Evolutionary conservation across 2,329 filamentous ascomycete genomes (phyloP).

Genomic region (Rhytidhysteron rufulum): DNA sequence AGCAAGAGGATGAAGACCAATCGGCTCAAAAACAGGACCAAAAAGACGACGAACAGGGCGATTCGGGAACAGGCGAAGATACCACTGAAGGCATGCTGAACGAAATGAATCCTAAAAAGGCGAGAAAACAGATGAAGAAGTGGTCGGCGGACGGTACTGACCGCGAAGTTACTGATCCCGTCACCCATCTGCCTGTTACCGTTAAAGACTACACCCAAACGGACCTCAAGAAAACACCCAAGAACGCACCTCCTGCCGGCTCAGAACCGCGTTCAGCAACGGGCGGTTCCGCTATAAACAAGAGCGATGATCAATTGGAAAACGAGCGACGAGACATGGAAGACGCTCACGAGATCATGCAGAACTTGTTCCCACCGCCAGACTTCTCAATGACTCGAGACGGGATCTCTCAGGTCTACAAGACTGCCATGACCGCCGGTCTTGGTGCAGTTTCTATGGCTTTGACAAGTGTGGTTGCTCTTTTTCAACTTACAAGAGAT

Average conservation of each 20-base stretch:
- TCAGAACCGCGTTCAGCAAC: slow-evolving; percentile 41
- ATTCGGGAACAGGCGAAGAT: slow-evolving; percentile 32
- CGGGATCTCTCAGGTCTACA: slow-evolving; percentile 45
- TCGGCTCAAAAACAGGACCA: slow-evolving; percentile 4
- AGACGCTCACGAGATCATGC: slow-evolving; percentile 43
- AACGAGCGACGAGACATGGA: slow-evolving; percentile 42
- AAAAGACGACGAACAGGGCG: slow-evolving; percentile 7
- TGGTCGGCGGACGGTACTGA: slow-evolving; percentile 45
- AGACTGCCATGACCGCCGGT: slow-evolving; percentile 41
- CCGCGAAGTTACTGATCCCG: slow-evolving; percentile 65
- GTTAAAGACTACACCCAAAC: slow-evolving; percentile 67
- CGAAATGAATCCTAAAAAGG: slow-evolving; percentile 41
- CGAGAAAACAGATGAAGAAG: slow-evolving; percentile 49
- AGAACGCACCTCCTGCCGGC: slow-evolving; percentile 44
- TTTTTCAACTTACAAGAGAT: slow-evolving; percentile 30
- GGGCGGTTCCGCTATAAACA: slow-evolving; percentile 42
- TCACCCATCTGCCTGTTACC: slow-evolving; percentile 65
- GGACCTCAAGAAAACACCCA: slow-evolving; percentile 50
- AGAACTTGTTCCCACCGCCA: slow-evolving; percentile 53
- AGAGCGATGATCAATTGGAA: slow-evolving; percentile 41
- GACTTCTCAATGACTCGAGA: slow-evolving; percentile 43
- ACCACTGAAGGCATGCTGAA: slow-evolving; percentile 41
- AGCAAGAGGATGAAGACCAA: too few relatives aligned
- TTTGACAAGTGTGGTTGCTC: slow-evolving; percentile 30
- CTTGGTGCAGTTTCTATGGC: slow-evolving; percentile 32